These are phyloP conservation scores for Bromus sterilis DNA, from an alignment of 176 grass and related monocot species.

Conservation along the genomic window DNA sequence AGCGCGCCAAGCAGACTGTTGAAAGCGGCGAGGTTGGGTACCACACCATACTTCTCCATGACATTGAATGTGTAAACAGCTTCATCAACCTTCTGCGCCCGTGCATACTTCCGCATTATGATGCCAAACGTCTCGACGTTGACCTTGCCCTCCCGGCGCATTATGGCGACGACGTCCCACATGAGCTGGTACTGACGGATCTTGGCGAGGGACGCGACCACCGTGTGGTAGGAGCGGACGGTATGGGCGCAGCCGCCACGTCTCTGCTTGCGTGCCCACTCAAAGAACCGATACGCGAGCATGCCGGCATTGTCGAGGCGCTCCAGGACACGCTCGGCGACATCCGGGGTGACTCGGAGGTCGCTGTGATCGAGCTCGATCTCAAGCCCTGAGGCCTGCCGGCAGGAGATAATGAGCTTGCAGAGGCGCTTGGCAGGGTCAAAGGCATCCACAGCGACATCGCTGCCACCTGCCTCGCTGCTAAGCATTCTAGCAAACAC, in stretches of 20 bases:
- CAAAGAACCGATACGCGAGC: slow-evolving; percentile 83
- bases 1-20: slow-evolving; percentile 63
- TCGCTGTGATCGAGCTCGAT: slow-evolving; percentile 62
- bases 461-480: slow-evolving; percentile 3
- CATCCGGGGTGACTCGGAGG: slow-evolving; percentile 42
- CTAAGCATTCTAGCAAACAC: slow-evolving; percentile 71
- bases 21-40: slow-evolving; percentile 54
- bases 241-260: slow-evolving; percentile 45
- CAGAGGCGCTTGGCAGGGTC: slow-evolving; percentile 43
- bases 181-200: slow-evolving; percentile 91
- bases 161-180: slow-evolving; percentile 73
- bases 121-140: slow-evolving; percentile 85
- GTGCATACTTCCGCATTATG: slow-evolving; percentile 87
- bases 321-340: slow-evolving; percentile 51
- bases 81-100: slow-evolving; percentile 73
- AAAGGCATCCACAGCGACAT: background rate
- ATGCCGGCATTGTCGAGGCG: slow-evolving; percentile 87
- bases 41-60: slow-evolving; percentile 77
- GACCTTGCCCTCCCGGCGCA: slow-evolving; percentile 58
- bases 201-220: slow-evolving; percentile 70
- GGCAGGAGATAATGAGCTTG: slow-evolving; percentile 61
- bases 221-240: slow-evolving; percentile 68
- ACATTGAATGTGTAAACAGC: slow-evolving; percentile 81
- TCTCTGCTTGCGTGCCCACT: slow-evolving; percentile 66
- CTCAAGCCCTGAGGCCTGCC: slow-evolving; percentile 46